phyloP scores from a whole-genome alignment of 768 basidiomycete species.

The Boletus vermiculosoides region DNA sequence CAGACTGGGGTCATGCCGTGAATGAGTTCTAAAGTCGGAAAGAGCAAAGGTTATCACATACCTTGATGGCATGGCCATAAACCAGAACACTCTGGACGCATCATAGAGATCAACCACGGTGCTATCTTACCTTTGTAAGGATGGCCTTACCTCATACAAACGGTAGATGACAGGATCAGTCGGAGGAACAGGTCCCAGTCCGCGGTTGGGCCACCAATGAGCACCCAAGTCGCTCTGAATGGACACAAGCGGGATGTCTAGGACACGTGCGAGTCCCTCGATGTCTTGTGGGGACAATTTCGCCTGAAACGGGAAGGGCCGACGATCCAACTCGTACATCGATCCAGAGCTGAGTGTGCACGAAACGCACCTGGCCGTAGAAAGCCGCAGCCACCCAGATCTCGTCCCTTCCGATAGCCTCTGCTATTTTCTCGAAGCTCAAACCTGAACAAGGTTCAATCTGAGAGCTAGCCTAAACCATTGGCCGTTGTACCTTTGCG shows the following conservation, averaged over 20 bases:
- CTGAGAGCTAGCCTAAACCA: background rate
- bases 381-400: slow-evolving; percentile 82
- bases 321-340: background rate
- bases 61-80: slow-evolving; percentile 80
- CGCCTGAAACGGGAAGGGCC: slow-evolving; percentile 44
- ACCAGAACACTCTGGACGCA: slow-evolving; percentile 59
- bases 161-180: slow-evolving; percentile 81
- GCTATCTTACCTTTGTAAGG: background rate
- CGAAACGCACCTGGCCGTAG: slow-evolving; percentile 64
- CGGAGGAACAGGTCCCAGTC: slow-evolving; percentile 66
- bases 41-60: slow-evolving; percentile 22
- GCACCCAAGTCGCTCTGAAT: slow-evolving; percentile 51
- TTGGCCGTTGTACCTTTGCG: slow-evolving; percentile 46
- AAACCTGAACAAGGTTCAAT: slow-evolving; percentile 41
- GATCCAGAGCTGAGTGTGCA: background rate
- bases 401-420: slow-evolving; percentile 68
- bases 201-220: slow-evolving; percentile 75
- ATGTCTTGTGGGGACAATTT: slow-evolving; percentile 66
- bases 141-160: slow-evolving; percentile 62
- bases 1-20: slow-evolving; percentile 40
- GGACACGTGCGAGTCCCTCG: slow-evolving; percentile 44
- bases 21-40: background rate
- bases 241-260: slow-evolving; percentile 44
- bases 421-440: slow-evolving; percentile 68
- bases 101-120: background rate